Conservation (phyloP, 495 filamentous ascomycete species). For the Neurospora sp. region DNA sequence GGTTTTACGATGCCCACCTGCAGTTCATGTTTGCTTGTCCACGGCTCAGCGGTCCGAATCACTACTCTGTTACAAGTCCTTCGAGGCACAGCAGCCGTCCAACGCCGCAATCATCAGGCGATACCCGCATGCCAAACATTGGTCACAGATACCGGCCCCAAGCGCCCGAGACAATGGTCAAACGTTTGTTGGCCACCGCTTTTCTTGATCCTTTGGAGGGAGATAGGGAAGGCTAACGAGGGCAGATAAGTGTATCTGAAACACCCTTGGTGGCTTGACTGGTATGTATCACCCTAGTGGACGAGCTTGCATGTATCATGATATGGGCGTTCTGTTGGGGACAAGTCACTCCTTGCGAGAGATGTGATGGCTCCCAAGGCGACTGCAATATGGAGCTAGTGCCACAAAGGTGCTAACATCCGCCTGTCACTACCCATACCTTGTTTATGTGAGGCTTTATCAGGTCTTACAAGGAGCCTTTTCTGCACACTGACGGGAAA, state of each 20-base stretch:
- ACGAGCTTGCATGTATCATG: background rate
- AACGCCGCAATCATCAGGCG: background rate
- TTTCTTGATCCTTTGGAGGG: background rate
- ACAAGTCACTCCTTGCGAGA: background rate
- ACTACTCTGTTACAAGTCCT: background rate
- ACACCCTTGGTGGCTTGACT: background rate
- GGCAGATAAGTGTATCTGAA: background rate
- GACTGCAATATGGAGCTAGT: background rate
- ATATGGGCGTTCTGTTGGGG: background rate
- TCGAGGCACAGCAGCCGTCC: background rate
- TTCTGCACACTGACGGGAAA: background rate
- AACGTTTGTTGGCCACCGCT: background rate
- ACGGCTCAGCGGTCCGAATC: background rate
- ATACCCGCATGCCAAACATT: background rate
- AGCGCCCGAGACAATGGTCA: background rate
- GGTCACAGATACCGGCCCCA: background rate
- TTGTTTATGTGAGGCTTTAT: background rate
- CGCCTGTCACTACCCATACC: background rate
- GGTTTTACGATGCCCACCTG: background rate
- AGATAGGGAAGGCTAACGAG: background rate
- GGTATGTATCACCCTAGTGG: background rate
- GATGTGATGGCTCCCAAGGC: background rate
- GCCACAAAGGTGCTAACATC: background rate
- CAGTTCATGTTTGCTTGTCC: background rate
- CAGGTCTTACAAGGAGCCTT: background rate